phyloP scores from a whole-genome alignment of 2,329 filamentous ascomycete species.

The Nemania abortiva region DNA sequence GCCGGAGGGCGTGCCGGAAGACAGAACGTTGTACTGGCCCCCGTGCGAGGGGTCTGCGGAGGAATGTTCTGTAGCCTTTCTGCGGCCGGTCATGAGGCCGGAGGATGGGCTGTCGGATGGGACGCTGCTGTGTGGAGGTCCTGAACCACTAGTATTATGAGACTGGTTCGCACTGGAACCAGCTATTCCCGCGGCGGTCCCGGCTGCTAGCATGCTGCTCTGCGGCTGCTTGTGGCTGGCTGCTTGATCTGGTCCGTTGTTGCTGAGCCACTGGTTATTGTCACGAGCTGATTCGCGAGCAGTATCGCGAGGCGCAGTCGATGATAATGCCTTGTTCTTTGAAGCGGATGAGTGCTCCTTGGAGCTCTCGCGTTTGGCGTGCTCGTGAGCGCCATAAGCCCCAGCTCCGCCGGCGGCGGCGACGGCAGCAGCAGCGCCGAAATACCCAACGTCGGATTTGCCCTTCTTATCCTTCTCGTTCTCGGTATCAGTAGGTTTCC shows the following conservation, averaged over 20 bases:
- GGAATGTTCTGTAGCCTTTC: neutral
- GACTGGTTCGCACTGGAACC: neutral
- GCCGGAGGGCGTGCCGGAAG: slow-evolving; percentile 46
- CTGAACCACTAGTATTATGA: neutral
- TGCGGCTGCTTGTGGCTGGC: neutral
- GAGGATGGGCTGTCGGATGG: neutral
- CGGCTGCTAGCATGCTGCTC: neutral
- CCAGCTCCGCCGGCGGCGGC: slow-evolving; percentile 20
- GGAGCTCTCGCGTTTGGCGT: slow-evolving; percentile 15
- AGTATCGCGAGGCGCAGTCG: neutral
- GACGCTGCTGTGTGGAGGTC: neutral
- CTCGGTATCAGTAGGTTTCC: neutral
- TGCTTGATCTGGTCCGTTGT: neutral
- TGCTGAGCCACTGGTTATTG: neutral
- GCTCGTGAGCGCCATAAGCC: slow-evolving; percentile 27
- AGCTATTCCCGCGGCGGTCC: slow-evolving; percentile 5
- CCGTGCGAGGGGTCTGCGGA: neutral
- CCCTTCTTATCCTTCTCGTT: neutral
- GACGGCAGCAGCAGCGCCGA: slow-evolving; percentile 21
- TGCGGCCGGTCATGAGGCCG: neutral
- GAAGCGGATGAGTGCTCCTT: slow-evolving; percentile 1
- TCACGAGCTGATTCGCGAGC: neutral
- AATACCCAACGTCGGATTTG: slow-evolving; percentile 18
- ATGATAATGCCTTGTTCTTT: neutral
- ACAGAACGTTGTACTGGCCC: slow-evolving; percentile 40